phyloP scores from a whole-genome alignment of 2,329 filamentous ascomycete genomes.

The Ophiostoma sp. region DNA sequence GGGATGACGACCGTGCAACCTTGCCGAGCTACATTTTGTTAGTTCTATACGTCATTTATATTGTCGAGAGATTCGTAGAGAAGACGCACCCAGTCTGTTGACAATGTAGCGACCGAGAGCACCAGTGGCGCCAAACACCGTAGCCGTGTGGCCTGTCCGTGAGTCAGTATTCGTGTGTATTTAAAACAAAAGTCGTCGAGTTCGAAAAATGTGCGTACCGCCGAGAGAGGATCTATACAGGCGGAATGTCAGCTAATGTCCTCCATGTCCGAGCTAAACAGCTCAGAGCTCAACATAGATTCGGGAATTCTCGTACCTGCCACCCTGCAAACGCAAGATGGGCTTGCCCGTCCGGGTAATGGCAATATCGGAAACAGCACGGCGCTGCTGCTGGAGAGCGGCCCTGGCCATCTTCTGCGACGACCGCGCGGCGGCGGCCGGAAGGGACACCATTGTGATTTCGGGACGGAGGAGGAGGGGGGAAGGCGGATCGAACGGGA shows the following conservation, averaged over 20 bases:
- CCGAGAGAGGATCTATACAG: conserved; percentile 68
- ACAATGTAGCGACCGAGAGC: conserved; percentile 96
- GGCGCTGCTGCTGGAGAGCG: conserved; percentile 47
- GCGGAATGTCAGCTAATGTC: conserved; percentile 16
- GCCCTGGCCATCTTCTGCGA: conserved; percentile 45
- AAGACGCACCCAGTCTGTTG: conserved; percentile 68
- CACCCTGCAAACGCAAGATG: conserved; percentile 80
- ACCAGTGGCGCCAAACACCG: conserved; percentile 95
- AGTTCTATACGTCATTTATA: background rate
- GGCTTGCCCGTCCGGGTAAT: conserved; percentile 97
- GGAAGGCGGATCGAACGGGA: background rate
- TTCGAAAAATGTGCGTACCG: conserved; percentile 51
- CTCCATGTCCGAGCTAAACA: background rate
- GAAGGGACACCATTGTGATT: conserved; percentile 25
- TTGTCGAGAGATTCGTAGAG: background rate
- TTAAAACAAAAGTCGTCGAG: background rate
- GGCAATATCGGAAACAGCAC: conserved; percentile 70
- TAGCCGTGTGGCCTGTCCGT: conserved; percentile 77
- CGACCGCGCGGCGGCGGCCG: conserved; percentile 51
- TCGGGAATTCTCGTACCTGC: conserved; percentile 59
- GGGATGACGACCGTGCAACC: conserved; percentile 93
- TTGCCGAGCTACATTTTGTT: conserved; percentile 62
- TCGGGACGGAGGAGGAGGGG: conserved; percentile 1
- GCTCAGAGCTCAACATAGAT: background rate
- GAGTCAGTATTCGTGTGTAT: background rate